A percentile compares a stretch with the other conserved stretches of the same genome.
Evolutionary conservation across 805 yeast genomes (phyloP).

Genomic region (Schizosaccharomyces octosporus): DNA sequence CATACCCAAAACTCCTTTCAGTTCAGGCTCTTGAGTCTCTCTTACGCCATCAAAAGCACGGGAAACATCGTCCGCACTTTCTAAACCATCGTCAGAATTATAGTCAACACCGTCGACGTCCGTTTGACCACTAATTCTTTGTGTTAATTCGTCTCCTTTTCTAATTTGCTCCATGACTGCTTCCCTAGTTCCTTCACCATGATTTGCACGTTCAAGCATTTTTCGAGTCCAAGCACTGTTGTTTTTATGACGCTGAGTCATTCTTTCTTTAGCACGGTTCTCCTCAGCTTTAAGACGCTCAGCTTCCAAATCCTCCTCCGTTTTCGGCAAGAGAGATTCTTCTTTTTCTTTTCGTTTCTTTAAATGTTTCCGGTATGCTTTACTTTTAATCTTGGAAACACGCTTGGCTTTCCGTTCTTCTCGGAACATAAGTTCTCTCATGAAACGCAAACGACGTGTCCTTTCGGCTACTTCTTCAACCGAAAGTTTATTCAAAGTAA

Average conservation of each 20-base stretch:
- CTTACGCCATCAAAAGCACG: not conserved
- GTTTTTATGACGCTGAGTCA: conserved; percentile 74
- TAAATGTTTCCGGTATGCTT: conserved; percentile 60
- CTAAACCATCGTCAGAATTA: conserved; percentile 9
- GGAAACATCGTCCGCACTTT: conserved; percentile 7
- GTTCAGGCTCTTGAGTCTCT: not conserved
- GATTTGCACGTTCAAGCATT: conserved; percentile 11
- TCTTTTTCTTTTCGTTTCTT: conserved; percentile 60
- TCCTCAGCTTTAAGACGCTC: conserved; percentile 40
- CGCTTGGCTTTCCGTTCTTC: conserved; percentile 81
- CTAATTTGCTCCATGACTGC: conserved; percentile 88
- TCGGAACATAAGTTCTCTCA: conserved; percentile 91
- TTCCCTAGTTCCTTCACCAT: conserved; percentile 58
- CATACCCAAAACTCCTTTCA: conserved; percentile 75
- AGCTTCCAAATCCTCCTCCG: conserved; percentile 25
- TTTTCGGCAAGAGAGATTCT: conserved; percentile 32
- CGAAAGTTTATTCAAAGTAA: conserved; percentile 57
- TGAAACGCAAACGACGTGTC: conserved; percentile 58
- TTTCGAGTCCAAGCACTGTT: conserved; percentile 58
- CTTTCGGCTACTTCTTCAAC: conserved; percentile 56
- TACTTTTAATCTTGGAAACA: conserved; percentile 82
- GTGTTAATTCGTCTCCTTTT: conserved; percentile 54
- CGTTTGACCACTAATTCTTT: conserved; percentile 44
- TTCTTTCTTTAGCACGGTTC: conserved; percentile 71
- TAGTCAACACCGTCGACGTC: conserved; percentile 20